Conservation (phyloP, 495 filamentous ascomycete genomes). For the Xylaria curta region DNA sequence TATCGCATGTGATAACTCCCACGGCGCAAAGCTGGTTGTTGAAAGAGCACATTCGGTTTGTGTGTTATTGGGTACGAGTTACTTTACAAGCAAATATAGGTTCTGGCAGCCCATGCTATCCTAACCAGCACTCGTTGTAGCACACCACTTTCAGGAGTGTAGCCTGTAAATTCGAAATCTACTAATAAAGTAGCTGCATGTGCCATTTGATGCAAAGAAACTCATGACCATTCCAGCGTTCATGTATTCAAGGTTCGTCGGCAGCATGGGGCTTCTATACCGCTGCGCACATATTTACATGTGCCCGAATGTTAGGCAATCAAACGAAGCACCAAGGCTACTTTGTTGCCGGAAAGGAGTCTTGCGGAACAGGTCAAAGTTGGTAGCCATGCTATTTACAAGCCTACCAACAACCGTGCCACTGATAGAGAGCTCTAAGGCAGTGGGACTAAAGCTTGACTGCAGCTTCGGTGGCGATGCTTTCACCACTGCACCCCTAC, state of each 20-base stretch:
- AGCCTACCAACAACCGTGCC: constrained; percentile 60
- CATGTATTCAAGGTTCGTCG: constrained; percentile 42
- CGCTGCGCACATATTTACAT: too few species aligned
- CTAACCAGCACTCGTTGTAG: too few species aligned
- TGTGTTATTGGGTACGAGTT: too few species aligned
- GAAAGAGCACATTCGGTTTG: too few species aligned
- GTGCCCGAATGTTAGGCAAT: constrained; percentile 12
- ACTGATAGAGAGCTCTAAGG: constrained; percentile 58
- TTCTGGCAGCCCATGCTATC: too few species aligned
- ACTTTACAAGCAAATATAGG: too few species aligned
- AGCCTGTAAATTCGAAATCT: too few species aligned
- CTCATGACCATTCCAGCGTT: constrained; percentile 32
- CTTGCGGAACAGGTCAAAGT: constrained; percentile 33
- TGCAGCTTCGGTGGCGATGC: constrained; percentile 61
- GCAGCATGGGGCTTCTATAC: too few species aligned
- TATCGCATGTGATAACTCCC: too few species aligned
- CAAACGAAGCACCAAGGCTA: constrained; percentile 36
- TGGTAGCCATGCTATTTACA: constrained; percentile 40
- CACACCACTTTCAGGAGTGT: too few species aligned
- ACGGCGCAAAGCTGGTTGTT: too few species aligned
- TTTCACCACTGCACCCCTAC: constrained; percentile 65
- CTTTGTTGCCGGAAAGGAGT: constrained; percentile 34
- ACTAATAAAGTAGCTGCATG: constrained; percentile 43
- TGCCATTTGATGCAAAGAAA: constrained; percentile 42
- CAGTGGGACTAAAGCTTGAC: constrained; percentile 56